Evolutionary conservation across 2,329 filamentous ascomycete genomes (phyloP).

Genomic region (Fusarium continuum): DNA sequence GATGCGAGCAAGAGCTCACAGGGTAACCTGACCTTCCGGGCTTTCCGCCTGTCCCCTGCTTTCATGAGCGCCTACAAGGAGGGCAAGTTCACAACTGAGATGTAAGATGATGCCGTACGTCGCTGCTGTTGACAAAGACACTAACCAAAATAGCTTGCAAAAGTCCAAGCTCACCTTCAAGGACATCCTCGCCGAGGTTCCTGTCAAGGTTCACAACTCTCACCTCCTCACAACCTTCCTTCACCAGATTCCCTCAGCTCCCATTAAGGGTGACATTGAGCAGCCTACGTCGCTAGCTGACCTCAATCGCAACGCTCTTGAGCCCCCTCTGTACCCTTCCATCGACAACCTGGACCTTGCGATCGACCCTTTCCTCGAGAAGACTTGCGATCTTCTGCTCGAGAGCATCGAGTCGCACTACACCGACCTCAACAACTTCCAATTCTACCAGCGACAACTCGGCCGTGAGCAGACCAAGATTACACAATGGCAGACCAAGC

Average conservation of each 20-base stretch:
- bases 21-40: constrained; percentile 86
- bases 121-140: background rate
- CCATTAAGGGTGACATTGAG: constrained; percentile 70
- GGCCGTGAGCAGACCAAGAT: constrained; percentile 97
- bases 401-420: constrained; percentile 98
- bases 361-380: constrained; percentile 97
- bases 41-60: constrained; percentile 85
- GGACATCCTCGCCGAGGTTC: constrained; percentile 91
- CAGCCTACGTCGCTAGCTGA: constrained; percentile 83
- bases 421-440: constrained; percentile 99
- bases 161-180: constrained; percentile 94
- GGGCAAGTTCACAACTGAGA: constrained; percentile 96
- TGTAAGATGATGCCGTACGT: constrained; percentile 62
- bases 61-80: constrained; percentile 97
- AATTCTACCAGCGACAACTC: constrained; percentile 92
- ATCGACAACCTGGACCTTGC: constrained; percentile 89
- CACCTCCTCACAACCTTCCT: constrained; percentile 95
- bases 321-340: constrained; percentile 81
- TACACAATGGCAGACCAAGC: constrained; percentile 93
- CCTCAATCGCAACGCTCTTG: constrained; percentile 71
- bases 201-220: constrained; percentile 92
- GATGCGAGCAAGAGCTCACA: constrained; percentile 96
- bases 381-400: constrained; percentile 94
- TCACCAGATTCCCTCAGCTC: constrained; percentile 82
- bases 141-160: constrained; percentile 72